Evolutionary conservation across 176 grass and related monocot species (phyloP).

Genomic region (Bothriochloa decipiens): DNA sequence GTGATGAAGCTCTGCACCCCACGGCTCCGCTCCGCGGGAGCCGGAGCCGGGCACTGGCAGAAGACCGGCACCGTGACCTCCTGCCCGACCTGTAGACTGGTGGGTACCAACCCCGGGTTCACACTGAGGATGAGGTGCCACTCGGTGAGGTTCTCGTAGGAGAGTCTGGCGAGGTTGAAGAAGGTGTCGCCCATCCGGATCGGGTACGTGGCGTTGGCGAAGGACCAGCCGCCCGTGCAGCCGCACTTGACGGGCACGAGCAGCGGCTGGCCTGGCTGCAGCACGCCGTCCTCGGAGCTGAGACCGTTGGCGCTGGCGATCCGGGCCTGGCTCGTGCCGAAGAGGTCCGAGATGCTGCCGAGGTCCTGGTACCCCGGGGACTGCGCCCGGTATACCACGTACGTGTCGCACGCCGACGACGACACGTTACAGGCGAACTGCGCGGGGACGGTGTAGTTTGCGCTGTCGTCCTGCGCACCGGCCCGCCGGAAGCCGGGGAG

Average conservation of each 20-base stretch:
- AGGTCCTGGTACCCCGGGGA: constrained; percentile 35
- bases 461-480: constrained; percentile 13
- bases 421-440: constrained; percentile 40
- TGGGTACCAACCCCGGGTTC: constrained; percentile 22
- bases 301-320: constrained; percentile 57
- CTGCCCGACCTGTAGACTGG: constrained; percentile 6
- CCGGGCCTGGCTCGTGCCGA: constrained; percentile 49
- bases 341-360: constrained; percentile 62
- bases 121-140: constrained; percentile 7
- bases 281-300: constrained; percentile 44
- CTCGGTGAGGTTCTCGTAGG: constrained; percentile 57
- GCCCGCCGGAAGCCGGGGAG: constrained; percentile 3
- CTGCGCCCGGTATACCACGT: constrained; percentile 62
- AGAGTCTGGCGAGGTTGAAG: constrained; percentile 40
- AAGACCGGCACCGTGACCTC: constrained; percentile 53
- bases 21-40: constrained; percentile 1
- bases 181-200: constrained; percentile 46
- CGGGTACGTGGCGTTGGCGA: constrained; percentile 55
- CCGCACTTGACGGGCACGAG: constrained; percentile 55
- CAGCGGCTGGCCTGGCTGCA: constrained; percentile 58
- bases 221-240: constrained; percentile 53
- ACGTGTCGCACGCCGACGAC: constrained; percentile 45
- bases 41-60: constrained; percentile 58
- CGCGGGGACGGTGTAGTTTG: background rate
- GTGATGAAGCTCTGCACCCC: constrained; percentile 41